Evolutionary conservation across 495 filamentous ascomycete species (phyloP), one percentile per base, ranked within the genome.

Genomic region (Bombardia bombarda): DNA sequence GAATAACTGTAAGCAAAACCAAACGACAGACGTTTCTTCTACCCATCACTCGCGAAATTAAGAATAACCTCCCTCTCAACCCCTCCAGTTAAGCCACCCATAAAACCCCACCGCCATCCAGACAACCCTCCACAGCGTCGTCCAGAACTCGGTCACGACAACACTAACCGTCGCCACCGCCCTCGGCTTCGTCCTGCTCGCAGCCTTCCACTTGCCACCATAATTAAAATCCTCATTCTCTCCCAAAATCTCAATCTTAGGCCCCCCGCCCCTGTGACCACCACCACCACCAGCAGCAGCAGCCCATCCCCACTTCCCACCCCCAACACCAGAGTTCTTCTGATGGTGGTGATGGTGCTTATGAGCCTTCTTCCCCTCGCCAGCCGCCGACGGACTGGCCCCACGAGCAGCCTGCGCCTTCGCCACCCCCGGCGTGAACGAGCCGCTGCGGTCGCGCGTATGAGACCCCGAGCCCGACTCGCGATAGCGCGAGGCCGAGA

Each of bases 81-180:
- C 67, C 46, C 58, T 60, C 43, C 54, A 65, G 12, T 54, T 51
- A 32, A 74, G 47, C 43, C 57, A 72, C 6, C 40, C 56, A 53
- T 62, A 74, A 30, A 68, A 61, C 19, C 52, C 26, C 25, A 68
- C 32, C 21, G 57, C 67, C 62, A 74, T 70, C 70, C 70, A 74
- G 20, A 43, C 56, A 0, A 67, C 62, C 28, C 70, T 43, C 57
- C 55, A 74, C 4, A 57, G 40, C 13, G 53, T 66, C 1, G 70
- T 70, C 70, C 67, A 72, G n/a, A 68, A 43, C 51, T 74, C 70
- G 7, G 52, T 56, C 0, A 52, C 22, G 7, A 68, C 57, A 4
- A 66, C 42, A 1, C 38, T 41, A 1, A 65, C 25, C 5, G 43
- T 43, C 7, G 57, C 55, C 32, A 46, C 39, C 19, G 43, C 25